Percentiles rank a stretch among this genome's conserved stretches.
Conservation (phyloP, 176 grass and related monocot species). For the Tuctoria greenei region DNA sequence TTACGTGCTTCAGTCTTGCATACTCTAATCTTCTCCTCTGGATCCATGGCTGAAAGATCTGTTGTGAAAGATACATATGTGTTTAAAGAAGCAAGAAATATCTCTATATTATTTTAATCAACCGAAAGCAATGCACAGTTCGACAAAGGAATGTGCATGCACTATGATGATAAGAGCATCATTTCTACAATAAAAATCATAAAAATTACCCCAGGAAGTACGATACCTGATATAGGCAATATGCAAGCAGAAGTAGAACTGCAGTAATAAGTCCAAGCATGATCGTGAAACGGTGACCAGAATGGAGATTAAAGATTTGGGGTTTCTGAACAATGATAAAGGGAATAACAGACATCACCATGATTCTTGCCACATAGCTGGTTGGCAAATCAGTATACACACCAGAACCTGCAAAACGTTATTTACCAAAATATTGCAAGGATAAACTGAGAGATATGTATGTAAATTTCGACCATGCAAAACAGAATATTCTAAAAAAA, state of each 20-base stretch:
- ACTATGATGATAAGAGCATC: not conserved
- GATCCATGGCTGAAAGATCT: constrained; percentile 93
- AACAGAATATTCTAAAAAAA: not conserved
- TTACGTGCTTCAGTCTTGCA: constrained; percentile 71
- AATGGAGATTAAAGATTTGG: constrained; percentile 66
- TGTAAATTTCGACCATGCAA: not conserved
- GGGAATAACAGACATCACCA: constrained; percentile 78
- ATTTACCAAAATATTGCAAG: constrained; percentile 24
- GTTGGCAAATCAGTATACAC: constrained; percentile 80
- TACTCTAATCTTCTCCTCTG: constrained; percentile 83
- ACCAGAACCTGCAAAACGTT: constrained; percentile 59
- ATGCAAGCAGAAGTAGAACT: constrained; percentile 62
- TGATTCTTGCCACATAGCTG: constrained; percentile 81
- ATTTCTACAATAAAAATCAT: not conserved
- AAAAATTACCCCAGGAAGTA: constrained; percentile 12
- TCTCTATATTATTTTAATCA: constrained; percentile 7
- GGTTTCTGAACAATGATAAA: constrained; percentile 91
- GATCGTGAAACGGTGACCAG: constrained; percentile 53
- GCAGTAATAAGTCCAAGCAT: constrained; percentile 65
- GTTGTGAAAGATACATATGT: constrained; percentile 26
- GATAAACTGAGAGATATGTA: not conserved
- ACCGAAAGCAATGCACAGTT: constrained; percentile 4
- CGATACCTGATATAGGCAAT: constrained; percentile 89
- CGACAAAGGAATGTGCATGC: constrained; percentile 16
- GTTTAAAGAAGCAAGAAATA: constrained; percentile 3